Conservation (phyloP, 352 stramenopile species). For the Phytophthora crassamura region DNA sequence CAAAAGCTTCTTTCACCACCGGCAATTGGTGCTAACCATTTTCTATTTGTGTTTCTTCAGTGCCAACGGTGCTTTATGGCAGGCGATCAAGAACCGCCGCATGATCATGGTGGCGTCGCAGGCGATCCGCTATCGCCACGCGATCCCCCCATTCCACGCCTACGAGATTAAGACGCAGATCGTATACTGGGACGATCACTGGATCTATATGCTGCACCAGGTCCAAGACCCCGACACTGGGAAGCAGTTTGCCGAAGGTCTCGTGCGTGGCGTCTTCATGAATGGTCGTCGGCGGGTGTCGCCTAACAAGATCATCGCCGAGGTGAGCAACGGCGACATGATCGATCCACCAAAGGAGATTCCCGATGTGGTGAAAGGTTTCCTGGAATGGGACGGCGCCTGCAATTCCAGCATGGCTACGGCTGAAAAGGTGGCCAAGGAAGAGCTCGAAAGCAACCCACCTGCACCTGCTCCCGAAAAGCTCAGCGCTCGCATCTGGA, state of each 20-base stretch:
- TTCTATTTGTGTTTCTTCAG: constrained; percentile 22
- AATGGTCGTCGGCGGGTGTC: constrained; percentile 33
- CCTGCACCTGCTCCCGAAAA: constrained; percentile 18
- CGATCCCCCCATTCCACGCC: constrained; percentile 59
- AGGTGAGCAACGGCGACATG: constrained; percentile 30
- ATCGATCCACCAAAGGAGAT: constrained; percentile 28
- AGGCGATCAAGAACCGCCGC: constrained; percentile 67
- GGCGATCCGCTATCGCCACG: constrained; percentile 64
- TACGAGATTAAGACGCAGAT: constrained; percentile 72
- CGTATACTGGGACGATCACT: constrained; percentile 62
- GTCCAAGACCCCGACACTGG: constrained; percentile 60
- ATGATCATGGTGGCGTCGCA: constrained; percentile 73
- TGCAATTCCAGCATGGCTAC: constrained; percentile 38
- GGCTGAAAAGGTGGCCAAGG: constrained; percentile 21
- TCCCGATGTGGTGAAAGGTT: constrained; percentile 39
- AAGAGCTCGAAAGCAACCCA: constrained; percentile 11
- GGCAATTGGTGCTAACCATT: constrained; percentile 5
- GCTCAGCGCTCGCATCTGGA: constrained; percentile 22
- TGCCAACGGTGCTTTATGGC: constrained; percentile 55
- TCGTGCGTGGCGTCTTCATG: constrained; percentile 39
- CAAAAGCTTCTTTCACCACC: constrained; percentile 2
- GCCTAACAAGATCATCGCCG: constrained; percentile 22
- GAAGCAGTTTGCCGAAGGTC: constrained; percentile 61
- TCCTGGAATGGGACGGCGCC: constrained; percentile 46
- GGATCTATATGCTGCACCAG: constrained; percentile 70